Base-by-base conservation (phyloP, 1,284 basidiomycete species). In the Leccinum subrobustum region DNA sequence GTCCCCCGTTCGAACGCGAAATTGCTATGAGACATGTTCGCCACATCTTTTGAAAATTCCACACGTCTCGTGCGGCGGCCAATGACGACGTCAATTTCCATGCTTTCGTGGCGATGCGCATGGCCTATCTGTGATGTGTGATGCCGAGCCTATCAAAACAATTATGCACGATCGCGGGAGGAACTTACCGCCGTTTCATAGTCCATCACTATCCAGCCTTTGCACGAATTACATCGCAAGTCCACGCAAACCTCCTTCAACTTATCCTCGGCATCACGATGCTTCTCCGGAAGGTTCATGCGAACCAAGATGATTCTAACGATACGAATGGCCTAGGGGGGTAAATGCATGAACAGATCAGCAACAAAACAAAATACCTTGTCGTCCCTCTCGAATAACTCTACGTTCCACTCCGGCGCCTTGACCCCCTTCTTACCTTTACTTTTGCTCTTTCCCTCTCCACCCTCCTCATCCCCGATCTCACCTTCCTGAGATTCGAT, bases 61-160 rank as follows among this genome's bases (percentile, higher is more conserved):
- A 56, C 53, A 8, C 1, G 0, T 4, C 1, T 12, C 31, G 9
- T 42, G 57, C 48, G 4, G 1, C 3, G 0, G 3, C 0, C 3
- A 0, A 72, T n/a, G 0, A 80, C 23, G 20, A 83, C 6, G 2
- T 65, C 63, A 12, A 88, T 63, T 25, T 78, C 58, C 80, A 85
- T 84, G 12, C 74, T 65, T 0, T 84, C 80, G 65, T 91, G 88
- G 23, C 89, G 81, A 64, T 84, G 83, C 48, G 79, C 80, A 69
- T 91, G 88, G 0, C 82, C 82, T 50, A 82, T 70, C 87, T 89
- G 63, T 20, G 14, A 52, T 37, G 23, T 52, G 39, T n/a, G 51
- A 29, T 14, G 44, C 52, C 6, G 57, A 44, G 18, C 27, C 1
- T 3, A 16, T 14, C 12, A 50, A n/a, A 42, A 42, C 9, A 42